Conservation (phyloP, 257 asterid genomes). For the Plectranthus barbatus region DNA sequence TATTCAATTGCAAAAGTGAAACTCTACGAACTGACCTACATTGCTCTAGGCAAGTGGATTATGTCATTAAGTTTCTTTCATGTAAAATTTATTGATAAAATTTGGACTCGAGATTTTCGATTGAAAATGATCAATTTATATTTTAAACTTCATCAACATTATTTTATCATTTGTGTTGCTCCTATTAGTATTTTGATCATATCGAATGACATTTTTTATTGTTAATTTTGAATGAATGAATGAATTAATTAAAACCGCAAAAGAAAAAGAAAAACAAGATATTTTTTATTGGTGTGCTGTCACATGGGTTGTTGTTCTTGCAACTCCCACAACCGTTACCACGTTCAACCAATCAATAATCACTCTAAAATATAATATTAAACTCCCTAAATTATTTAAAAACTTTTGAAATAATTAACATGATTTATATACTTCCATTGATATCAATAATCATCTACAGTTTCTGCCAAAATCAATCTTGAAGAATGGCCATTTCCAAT, state of each 20-base stretch:
- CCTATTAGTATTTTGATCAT: background rate
- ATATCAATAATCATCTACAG: slow-evolving; percentile 16
- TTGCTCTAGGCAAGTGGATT: no score
- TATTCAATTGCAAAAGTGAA: no score
- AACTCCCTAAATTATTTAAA: background rate
- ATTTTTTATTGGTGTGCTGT: background rate
- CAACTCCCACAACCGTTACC: slow-evolving; percentile 33
- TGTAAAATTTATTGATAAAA: no score
- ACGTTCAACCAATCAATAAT: slow-evolving; percentile 22
- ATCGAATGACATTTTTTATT: background rate
- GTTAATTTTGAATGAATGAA: no score
- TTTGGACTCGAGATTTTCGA: no score
- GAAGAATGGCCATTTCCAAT: background rate
- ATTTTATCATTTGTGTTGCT: no score
- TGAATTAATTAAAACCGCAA: background rate
- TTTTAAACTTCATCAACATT: no score
- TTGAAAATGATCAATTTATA: no score
- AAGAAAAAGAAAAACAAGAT: background rate
- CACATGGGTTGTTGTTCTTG: slow-evolving; percentile 24
- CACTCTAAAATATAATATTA: background rate
- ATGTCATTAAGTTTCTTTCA: no score
- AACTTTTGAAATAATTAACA: background rate
- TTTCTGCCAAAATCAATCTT: background rate
- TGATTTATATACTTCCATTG: background rate
- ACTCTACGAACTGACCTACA: no score